phyloP scores from a whole-genome alignment of 345 rosid genomes.

The Eucalyptus urophylla region DNA sequence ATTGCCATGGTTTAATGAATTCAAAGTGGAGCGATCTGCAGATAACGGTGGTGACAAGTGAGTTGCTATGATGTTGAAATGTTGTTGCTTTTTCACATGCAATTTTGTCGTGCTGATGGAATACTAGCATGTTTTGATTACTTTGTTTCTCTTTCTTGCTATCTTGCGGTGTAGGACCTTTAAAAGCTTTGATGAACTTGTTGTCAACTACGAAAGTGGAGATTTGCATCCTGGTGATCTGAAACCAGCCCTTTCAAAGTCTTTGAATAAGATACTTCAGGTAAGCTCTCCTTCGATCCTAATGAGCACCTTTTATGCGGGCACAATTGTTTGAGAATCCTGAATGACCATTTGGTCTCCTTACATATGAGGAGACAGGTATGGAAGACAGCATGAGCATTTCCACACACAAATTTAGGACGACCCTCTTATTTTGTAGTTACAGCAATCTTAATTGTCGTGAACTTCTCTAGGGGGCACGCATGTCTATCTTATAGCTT shows the following conservation, averaged over 20 bases:
- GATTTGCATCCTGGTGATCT: slow-evolving; percentile 66
- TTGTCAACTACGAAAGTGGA: slow-evolving; percentile 50
- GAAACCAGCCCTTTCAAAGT: slow-evolving; percentile 53
- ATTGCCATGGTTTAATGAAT: slow-evolving; percentile 71
- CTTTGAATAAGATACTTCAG: slow-evolving; percentile 61
- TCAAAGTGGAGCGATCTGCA: slow-evolving; percentile 48
- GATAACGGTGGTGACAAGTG: slow-evolving; percentile 74
- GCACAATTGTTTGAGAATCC: neutral
- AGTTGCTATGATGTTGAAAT: slow-evolving; percentile 5
- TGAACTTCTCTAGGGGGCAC: neutral
- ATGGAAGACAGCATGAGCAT: neutral
- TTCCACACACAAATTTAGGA: neutral
- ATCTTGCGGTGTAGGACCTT: slow-evolving; percentile 24
- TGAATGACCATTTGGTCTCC: neutral
- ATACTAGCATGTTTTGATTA: neutral
- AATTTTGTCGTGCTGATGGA: neutral
- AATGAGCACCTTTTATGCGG: neutral
- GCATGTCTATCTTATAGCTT: neutral
- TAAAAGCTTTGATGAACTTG: slow-evolving; percentile 54
- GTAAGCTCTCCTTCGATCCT: slow-evolving; percentile 13
- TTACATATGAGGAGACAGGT: neutral
- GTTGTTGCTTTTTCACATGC: neutral
- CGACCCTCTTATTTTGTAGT: neutral
- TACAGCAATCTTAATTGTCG: neutral
- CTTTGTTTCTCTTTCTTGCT: neutral